Base-by-base conservation (phyloP, 192 early-diverging fungal species). In the Lunasporangiospora selenospora region DNA sequence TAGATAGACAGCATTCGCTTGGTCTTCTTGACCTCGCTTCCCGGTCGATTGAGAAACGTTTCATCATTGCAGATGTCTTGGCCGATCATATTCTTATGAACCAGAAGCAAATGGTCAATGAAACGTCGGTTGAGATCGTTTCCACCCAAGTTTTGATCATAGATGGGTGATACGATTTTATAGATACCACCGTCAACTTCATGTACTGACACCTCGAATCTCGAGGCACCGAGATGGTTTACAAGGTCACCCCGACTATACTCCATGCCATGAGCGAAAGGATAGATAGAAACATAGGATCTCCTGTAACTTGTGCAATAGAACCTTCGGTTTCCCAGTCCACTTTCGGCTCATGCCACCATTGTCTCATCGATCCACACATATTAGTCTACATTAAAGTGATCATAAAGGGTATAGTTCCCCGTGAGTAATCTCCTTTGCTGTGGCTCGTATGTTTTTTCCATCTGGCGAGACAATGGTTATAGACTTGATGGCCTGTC, bases 61-160 rank as follows among this genome's bases (percentile, higher is more conserved):
- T 48, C 36, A 10, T 59, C 36, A 26, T 18, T 46, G 45, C 12
- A 30, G 44, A 59, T 44, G 24, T 59, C 36, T 9, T 48, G 57
- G 23, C 36, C 26, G 43, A 76, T 77, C 82, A 91, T 91, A 84
- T 90, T 88, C 81, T 93, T 90, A 85, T 83, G 91, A 33, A 85
- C 77, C 84, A 88, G 85, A 67, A 83, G 86, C 81, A 95, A 90
- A 88, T 94, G 85, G 51, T 90, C 87, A 50, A 94, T 85, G 58
- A 94, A 60, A 60, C 89, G 84, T 82, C 90, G 85, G 84, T 93
- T 90, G 75, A 93, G 92, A 79, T 93, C 90, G 73, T 94, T 91
- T 63, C 92, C 92, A 42, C 92, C 92, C 46, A 91, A 76, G 53
- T 89, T 85, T 36, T 88, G 91, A 84, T 94, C 90, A 56, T 90